phyloP scores from a whole-genome alignment of 306 rosid species.

The Ormosia emarginata region DNA sequence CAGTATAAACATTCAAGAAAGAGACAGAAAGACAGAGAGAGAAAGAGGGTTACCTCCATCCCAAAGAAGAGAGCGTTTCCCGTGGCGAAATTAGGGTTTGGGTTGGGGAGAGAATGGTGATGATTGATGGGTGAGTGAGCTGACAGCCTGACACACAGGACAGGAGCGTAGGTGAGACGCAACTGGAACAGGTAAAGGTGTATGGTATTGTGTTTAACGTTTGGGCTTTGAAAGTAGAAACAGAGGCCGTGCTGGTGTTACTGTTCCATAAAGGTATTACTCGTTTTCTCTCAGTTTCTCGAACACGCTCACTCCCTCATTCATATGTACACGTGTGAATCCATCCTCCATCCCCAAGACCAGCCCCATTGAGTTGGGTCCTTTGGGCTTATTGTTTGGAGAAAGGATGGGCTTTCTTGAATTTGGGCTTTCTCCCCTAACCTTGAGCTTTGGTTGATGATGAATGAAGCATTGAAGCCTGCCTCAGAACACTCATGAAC shows the following conservation, averaged over 20 bases:
- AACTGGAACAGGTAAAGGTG: background rate
- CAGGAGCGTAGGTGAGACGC: background rate
- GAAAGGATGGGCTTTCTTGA: background rate
- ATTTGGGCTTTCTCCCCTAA: background rate
- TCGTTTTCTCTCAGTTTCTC: background rate
- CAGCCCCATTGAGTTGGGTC: background rate
- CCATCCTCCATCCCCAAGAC: background rate
- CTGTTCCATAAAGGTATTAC: background rate
- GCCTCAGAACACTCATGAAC: no score
- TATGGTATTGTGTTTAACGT: background rate
- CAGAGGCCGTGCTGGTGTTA: background rate
- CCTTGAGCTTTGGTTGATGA: no score
- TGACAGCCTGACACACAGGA: background rate
- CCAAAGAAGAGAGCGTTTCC: conserved; percentile 38
- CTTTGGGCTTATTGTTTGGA: background rate
- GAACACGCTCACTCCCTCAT: background rate
- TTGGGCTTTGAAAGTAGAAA: background rate
- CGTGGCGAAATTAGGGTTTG: conserved; percentile 41
- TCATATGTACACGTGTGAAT: background rate
- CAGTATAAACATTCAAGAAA: background rate
- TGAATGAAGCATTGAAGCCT: no score
- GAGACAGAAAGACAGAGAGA: background rate
- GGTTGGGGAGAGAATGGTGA: background rate
- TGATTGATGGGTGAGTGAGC: background rate
- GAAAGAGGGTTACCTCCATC: conserved; percentile 65